A percentile compares a stretch with the other conserved stretches of the same genome.
These are phyloP conservation scores for Fomitopsis betulina DNA, from an alignment of 1,284 basidiomycete species.

Conservation along the genomic window DNA sequence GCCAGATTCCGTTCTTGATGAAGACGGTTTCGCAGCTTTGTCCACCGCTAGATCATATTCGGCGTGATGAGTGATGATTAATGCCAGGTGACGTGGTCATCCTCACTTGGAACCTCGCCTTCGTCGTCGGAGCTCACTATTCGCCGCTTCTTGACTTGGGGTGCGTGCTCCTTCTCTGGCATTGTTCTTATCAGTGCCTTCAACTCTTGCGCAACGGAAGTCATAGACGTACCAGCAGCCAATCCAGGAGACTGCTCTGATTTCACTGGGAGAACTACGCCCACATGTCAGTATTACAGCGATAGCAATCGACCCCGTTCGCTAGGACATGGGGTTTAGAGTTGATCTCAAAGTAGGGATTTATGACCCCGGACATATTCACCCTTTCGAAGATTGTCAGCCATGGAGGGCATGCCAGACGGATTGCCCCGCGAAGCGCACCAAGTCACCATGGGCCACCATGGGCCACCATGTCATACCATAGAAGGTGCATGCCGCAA, in stretches of 20 bases:
- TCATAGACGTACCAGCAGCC: not conserved
- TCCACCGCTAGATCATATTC: not conserved
- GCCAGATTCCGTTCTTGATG: conserved; percentile 6
- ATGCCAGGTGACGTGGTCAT: not conserved
- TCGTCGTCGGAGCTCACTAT: conserved; percentile 57
- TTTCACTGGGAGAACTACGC: not conserved
- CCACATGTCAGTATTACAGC: not conserved
- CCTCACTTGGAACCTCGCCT: conserved; percentile 14
- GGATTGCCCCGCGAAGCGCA: no score
- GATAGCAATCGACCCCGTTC: no score
- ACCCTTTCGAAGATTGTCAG: no score
- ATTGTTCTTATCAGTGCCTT: not conserved
- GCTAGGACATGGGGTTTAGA: no score
- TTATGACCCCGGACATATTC: no score
- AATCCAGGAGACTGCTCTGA: conserved; percentile 14
- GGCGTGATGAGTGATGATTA: no score
- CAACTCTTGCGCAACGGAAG: not conserved
- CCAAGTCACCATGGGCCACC: no score
- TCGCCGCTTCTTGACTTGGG: conserved; percentile 22
- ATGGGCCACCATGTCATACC: no score
- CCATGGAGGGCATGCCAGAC: no score
- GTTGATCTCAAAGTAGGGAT: no score
- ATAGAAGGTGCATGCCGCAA: no score
- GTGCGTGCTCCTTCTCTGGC: conserved; percentile 7
- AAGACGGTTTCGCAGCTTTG: not conserved